phyloP scores from a whole-genome alignment of 768 basidiomycete species.

The Kondoa malvinella region DNA sequence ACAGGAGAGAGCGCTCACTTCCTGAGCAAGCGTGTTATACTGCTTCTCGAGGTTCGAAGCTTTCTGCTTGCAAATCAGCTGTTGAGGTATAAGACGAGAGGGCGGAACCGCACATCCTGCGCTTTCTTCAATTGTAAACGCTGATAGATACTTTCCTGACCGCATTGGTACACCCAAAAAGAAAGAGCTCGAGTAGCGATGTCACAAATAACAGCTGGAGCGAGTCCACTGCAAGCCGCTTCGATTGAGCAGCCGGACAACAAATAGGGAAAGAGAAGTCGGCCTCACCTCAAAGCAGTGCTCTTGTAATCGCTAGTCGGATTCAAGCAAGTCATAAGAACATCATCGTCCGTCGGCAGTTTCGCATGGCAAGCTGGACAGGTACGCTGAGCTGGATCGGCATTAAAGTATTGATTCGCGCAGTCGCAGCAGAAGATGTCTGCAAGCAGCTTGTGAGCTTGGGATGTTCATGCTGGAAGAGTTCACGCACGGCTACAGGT shows the following conservation, averaged over 20 bases:
- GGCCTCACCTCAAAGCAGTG: not conserved
- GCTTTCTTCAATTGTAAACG: not conserved
- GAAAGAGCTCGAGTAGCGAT: not conserved
- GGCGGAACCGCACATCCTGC: not conserved
- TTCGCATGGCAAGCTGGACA: not conserved
- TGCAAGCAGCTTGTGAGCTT: too few relatives aligned
- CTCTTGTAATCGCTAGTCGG: not conserved
- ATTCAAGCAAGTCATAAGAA: not conserved
- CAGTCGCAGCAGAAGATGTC: not conserved
- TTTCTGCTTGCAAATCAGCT: not conserved
- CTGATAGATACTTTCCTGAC: constrained; percentile 4
- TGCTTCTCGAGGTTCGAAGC: not conserved
- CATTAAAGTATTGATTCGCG: constrained; percentile 1
- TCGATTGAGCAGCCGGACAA: not conserved
- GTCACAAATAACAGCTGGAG: not conserved
- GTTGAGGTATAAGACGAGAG: not conserved
- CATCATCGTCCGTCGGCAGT: constrained; percentile 1
- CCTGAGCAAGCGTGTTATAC: not conserved
- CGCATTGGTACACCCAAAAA: constrained; percentile 1
- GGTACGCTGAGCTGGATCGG: not conserved
- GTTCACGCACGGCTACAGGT: not conserved
- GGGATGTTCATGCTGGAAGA: too few relatives aligned
- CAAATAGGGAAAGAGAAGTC: not conserved
- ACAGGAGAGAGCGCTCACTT: not conserved
- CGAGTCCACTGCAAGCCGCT: not conserved